phyloP scores from a whole-genome alignment of 1,139 yeast species.

The Yamadazyma trypodendri region DNA sequence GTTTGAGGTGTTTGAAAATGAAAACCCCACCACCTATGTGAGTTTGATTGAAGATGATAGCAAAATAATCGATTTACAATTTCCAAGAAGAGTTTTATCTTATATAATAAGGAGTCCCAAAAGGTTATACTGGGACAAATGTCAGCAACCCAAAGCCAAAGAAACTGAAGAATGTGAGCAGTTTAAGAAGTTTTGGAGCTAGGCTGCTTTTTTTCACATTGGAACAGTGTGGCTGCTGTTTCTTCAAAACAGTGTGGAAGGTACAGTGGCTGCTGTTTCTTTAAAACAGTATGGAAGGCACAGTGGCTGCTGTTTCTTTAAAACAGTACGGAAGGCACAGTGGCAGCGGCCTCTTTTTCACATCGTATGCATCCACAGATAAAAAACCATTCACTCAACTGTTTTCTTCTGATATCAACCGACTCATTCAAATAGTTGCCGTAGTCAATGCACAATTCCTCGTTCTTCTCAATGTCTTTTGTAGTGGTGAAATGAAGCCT shows the following conservation, averaged over 20 bases:
- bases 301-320: constrained; percentile 22
- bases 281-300: too few species aligned
- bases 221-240: too few species aligned
- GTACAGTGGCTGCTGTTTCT: too few species aligned
- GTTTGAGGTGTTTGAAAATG: constrained; percentile 30
- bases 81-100: constrained; percentile 76
- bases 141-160: constrained; percentile 55
- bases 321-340: neutral
- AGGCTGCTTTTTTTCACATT: too few species aligned
- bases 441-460: constrained; percentile 63
- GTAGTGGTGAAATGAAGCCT: constrained; percentile 25
- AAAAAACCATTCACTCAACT: constrained; percentile 61
- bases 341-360: constrained; percentile 10
- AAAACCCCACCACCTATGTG: constrained; percentile 19
- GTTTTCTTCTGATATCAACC: constrained; percentile 40
- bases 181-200: constrained; percentile 48
- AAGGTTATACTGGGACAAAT: constrained; percentile 71
- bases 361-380: constrained; percentile 56
- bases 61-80: constrained; percentile 61
- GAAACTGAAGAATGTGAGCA: constrained; percentile 62
- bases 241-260: too few species aligned
- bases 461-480: constrained; percentile 34
- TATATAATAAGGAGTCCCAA: constrained; percentile 56
- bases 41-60: constrained; percentile 24
- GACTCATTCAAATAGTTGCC: constrained; percentile 51